phyloP scores from a whole-genome alignment of 176 grass and related monocot species.

The Eragrostis nindensis region DNA sequence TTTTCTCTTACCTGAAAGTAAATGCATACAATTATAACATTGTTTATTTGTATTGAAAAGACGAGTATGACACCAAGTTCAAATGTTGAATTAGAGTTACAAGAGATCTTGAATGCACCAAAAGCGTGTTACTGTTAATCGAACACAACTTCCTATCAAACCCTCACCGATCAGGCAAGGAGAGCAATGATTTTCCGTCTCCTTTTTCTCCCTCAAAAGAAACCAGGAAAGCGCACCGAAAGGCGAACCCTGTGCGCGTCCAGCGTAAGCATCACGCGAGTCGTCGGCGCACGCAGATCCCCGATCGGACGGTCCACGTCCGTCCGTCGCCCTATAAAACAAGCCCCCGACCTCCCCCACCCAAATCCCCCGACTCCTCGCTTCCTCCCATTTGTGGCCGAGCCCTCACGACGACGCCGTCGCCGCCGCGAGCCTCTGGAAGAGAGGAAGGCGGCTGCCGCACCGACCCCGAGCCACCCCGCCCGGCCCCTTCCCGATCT shows the following conservation, averaged over 20 bases:
- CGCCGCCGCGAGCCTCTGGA: conserved; percentile 32
- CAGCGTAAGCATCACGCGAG: conserved; percentile 71
- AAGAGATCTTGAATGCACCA: not conserved
- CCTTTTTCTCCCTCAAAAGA: not conserved
- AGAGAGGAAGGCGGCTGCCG: conserved; percentile 39
- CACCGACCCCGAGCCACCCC: not conserved
- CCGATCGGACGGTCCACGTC: conserved; percentile 36
- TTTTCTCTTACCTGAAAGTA: too few species aligned
- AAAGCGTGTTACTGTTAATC: not conserved
- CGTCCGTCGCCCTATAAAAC: conserved; percentile 19
- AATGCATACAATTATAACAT: too few species aligned
- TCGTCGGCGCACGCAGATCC: conserved; percentile 35
- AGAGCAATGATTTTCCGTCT: not conserved
- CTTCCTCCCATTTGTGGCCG: conserved; percentile 39
- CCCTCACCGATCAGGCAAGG: not conserved
- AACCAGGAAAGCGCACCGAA: conserved; percentile 45
- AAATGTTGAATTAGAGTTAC: too few species aligned
- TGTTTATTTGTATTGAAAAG: too few species aligned
- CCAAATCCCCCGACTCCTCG: conserved; percentile 42
- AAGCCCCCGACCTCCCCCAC: not conserved
- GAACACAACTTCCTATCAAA: too few species aligned
- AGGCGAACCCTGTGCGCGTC: conserved; percentile 49
- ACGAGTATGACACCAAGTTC: too few species aligned
- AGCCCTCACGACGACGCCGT: conserved; percentile 26
- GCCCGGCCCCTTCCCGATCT: not conserved